These are phyloP conservation scores for Suhomyces coccinellae DNA, from an alignment of 1,139 yeast genomes.

Conservation along the genomic window DNA sequence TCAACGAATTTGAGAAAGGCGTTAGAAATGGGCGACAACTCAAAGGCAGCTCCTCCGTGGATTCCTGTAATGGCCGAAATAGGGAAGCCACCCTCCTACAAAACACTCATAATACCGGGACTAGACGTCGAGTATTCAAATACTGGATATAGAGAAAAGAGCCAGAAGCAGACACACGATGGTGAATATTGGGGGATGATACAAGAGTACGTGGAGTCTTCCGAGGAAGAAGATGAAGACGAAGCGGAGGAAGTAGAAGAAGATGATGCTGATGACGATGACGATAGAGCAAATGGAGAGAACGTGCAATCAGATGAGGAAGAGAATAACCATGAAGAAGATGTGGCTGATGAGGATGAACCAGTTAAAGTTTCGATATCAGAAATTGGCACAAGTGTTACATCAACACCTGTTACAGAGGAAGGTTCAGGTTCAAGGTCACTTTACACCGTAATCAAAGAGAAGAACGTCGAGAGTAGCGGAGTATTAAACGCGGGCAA, in stretches of 20 bases:
- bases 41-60: conserved; percentile 74
- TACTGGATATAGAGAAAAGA: conserved; percentile 32
- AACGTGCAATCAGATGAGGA: conserved; percentile 1
- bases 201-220: conserved; percentile 35
- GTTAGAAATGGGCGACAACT: conserved; percentile 62
- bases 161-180: conserved; percentile 28
- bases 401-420: neutral
- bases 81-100: conserved; percentile 89
- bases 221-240: conserved; percentile 35
- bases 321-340: neutral
- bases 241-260: conserved; percentile 29
- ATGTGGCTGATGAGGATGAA: conserved; percentile 3
- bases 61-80: conserved; percentile 62
- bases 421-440: conserved; percentile 15
- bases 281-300: neutral
- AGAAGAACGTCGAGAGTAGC: conserved; percentile 16
- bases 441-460: conserved; percentile 35
- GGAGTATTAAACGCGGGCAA: conserved; percentile 21
- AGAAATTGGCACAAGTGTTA: conserved; percentile 10
- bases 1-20: conserved; percentile 63
- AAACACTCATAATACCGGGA: conserved; percentile 59
- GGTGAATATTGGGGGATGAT: conserved; percentile 46
- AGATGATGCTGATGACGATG: conserved; percentile 8
- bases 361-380: conserved; percentile 16
- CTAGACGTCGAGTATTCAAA: conserved; percentile 45